These are phyloP conservation scores for Penstemon davidsonii DNA, from an alignment of 257 asterid species.

Conservation along the genomic window DNA sequence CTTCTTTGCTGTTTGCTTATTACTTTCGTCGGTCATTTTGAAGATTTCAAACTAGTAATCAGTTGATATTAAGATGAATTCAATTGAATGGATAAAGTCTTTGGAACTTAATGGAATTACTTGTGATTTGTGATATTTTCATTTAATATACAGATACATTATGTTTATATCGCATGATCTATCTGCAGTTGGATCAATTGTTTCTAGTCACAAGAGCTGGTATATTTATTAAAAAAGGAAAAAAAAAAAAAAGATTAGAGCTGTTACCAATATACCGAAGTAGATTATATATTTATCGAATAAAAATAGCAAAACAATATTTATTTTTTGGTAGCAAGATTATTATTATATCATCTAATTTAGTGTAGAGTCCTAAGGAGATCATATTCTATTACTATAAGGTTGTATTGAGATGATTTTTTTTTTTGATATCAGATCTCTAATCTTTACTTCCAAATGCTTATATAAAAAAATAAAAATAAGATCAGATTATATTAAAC, in stretches of 20 bases:
- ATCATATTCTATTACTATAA: too few species aligned
- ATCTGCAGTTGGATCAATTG: background rate
- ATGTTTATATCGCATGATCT: background rate
- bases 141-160: background rate
- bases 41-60: constrained; percentile 11
- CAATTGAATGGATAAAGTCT: constrained; percentile 1
- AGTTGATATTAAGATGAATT: constrained; percentile 21
- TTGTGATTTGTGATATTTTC: too few species aligned
- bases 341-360: too few species aligned
- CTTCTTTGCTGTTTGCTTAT: constrained; percentile 18
- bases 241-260: background rate
- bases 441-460: background rate
- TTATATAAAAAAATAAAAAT: background rate
- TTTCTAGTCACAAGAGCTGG: background rate
- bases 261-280: too few species aligned
- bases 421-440: background rate
- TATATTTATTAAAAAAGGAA: background rate
- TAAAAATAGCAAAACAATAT: background rate
- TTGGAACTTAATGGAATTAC: too few species aligned
- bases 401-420: background rate
- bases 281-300: too few species aligned
- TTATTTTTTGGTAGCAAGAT: background rate
- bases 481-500: background rate
- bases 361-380: too few species aligned
- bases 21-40: constrained; percentile 18